Percentiles rank a stretch among this genome's conserved stretches.
Conservation (phyloP, 140 eudicot genomes). For the Anethum foeniculum region DNA sequence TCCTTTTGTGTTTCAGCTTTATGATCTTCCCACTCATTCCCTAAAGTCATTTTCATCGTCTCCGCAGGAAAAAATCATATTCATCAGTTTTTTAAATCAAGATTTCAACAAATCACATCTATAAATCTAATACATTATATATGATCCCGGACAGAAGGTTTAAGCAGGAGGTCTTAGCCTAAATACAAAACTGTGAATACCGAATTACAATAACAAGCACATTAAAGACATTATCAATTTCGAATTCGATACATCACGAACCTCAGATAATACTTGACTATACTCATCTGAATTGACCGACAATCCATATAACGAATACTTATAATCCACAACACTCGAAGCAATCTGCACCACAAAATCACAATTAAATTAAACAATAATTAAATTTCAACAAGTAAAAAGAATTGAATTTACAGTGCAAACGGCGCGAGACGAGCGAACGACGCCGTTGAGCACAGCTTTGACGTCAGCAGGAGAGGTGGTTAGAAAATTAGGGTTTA, state of each 20-base stretch:
- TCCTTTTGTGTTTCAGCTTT: not conserved
- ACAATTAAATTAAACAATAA: not conserved
- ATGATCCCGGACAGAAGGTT: not conserved
- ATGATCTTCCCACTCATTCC: not conserved
- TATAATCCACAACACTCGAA: constrained; percentile 68
- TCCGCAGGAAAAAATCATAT: not conserved
- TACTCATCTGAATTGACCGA: constrained; percentile 49
- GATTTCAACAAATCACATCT: not conserved
- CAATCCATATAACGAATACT: constrained; percentile 67
- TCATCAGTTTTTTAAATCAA: not conserved
- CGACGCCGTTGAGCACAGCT: constrained; percentile 41
- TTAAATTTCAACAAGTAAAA: not conserved
- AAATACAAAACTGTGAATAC: not conserved
- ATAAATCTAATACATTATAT: not conserved
- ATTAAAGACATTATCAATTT: too few species aligned
- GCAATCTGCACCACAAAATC: constrained; percentile 41
- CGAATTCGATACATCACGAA: constrained; percentile 3
- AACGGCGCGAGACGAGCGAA: constrained; percentile 78
- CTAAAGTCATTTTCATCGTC: not conserved
- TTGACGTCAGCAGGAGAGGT: constrained; percentile 21
- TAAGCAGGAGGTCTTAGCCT: too few species aligned
- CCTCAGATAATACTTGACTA: constrained; percentile 48
- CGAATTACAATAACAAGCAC: not conserved
- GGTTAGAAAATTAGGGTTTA: constrained; percentile 22
- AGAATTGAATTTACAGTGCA: constrained; percentile 30